A percentile compares a stretch with the other conserved stretches of the same genome.
These are phyloP conservation scores for Lenzites betulinus DNA, from an alignment of 768 basidiomycete genomes.

Conservation along the genomic window DNA sequence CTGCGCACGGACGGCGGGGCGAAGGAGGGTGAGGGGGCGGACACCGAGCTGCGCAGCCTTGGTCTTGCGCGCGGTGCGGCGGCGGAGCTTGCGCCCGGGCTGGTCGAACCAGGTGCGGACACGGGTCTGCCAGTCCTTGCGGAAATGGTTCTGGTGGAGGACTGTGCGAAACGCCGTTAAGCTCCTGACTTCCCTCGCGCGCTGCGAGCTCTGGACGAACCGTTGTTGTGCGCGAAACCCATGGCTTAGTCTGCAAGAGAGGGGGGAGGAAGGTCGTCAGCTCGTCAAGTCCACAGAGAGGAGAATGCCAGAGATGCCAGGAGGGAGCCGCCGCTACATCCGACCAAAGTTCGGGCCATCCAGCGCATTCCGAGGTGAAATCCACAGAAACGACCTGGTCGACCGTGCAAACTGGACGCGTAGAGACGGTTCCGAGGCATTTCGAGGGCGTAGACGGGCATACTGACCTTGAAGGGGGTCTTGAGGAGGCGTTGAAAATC, in stretches of 20 bases:
- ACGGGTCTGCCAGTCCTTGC: conserved; percentile 98
- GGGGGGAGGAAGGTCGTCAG: conserved; percentile 18
- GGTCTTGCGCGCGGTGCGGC: conserved; percentile 87
- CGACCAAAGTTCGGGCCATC: conserved; percentile 26
- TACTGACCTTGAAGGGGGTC: conserved; percentile 40
- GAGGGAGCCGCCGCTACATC: conserved; percentile 28
- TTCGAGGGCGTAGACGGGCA: conserved; percentile 25
- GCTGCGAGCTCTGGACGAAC: conserved; percentile 39
- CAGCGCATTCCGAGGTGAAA: conserved; percentile 25
- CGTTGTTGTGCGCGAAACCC: conserved; percentile 84
- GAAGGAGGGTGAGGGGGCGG: conserved; percentile 87
- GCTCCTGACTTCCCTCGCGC: not conserved
- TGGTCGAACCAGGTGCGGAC: conserved; percentile 99
- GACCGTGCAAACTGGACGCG: conserved; percentile 12
- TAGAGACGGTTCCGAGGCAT: conserved; percentile 25
- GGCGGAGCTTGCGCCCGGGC: conserved; percentile 94
- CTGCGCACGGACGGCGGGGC: conserved; percentile 95
- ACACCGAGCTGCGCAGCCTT: conserved; percentile 92
- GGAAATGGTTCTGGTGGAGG: conserved; percentile 93
- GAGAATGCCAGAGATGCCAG: conserved; percentile 15
- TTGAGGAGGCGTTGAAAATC: conserved; percentile 31
- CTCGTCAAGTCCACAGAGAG: conserved; percentile 13
- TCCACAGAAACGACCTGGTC: conserved; percentile 13
- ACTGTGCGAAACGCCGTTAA: conserved; percentile 43
- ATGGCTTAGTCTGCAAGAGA: conserved; percentile 52